Evolutionary conservation across 2,329 filamentous ascomycete species (phyloP).

Genomic region (Graphilbum ipis-grandicollis): DNA sequence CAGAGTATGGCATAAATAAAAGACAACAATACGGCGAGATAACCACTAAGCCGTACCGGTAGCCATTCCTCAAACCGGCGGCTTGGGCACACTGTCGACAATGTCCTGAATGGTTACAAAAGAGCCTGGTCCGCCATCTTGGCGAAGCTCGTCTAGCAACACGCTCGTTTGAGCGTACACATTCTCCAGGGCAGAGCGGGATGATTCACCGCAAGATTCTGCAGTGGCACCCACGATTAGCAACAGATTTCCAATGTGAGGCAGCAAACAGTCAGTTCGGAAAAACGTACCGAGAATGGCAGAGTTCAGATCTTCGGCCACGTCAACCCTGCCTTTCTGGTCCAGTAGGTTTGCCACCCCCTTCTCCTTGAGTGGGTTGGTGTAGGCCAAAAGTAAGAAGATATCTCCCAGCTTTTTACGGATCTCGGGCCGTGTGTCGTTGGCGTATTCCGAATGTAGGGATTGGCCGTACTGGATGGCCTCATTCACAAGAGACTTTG

Average conservation of each 20-base stretch:
- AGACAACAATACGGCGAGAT: no score
- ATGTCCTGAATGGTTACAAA: constrained; percentile 51
- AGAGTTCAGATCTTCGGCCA: constrained; percentile 87
- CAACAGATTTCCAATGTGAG: no score
- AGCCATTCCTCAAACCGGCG: no score
- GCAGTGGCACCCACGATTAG: no score
- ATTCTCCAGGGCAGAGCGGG: constrained; percentile 68
- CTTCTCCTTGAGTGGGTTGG: constrained; percentile 57
- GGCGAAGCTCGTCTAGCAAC: constrained; percentile 64
- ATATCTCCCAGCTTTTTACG: constrained; percentile 64
- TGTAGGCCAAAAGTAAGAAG: constrained; percentile 75
- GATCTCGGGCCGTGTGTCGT: constrained; percentile 52
- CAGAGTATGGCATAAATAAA: no score
- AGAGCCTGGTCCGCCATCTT: constrained; percentile 63
- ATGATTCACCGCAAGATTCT: constrained; percentile 86
- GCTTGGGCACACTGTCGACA: constrained; percentile 24
- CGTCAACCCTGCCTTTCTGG: constrained; percentile 51
- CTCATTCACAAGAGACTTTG: constrained; percentile 39
- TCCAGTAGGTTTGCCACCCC: constrained; percentile 67
- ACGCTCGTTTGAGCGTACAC: constrained; percentile 76
- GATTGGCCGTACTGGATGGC: constrained; percentile 67
- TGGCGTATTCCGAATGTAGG: constrained; percentile 59
- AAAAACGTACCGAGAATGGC: constrained; percentile 63
- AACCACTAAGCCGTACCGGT: no score
- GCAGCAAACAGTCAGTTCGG: no score